phyloP scores from a whole-genome alignment of 169 alveolate genomes.

The Hepatocystis sp. region DNA sequence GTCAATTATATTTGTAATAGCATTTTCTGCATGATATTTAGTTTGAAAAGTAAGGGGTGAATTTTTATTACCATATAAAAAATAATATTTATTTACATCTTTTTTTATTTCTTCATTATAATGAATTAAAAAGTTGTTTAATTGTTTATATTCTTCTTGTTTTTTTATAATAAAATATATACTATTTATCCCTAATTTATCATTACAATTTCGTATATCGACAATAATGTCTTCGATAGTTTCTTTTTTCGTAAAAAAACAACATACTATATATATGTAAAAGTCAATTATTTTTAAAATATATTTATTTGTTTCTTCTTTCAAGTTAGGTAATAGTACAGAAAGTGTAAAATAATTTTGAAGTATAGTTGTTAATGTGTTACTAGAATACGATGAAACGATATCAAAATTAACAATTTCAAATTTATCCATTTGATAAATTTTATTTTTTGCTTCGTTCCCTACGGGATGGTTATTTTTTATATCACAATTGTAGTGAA shows the following conservation, averaged over 20 bases:
- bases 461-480: background rate
- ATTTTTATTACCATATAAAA: conserved; percentile 18
- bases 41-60: background rate
- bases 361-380: conserved; percentile 14
- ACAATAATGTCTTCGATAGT: conserved; percentile 52
- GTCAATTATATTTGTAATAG: conserved; percentile 9
- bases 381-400: conserved; percentile 40
- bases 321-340: conserved; percentile 31
- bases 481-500: too few species aligned
- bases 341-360: conserved; percentile 38
- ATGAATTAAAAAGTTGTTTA: conserved; percentile 22
- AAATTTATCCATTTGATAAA: conserved; percentile 3
- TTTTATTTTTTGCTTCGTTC: conserved; percentile 6
- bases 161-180: conserved; percentile 57
- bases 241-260: conserved; percentile 35
- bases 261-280: conserved; percentile 56
- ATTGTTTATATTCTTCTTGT: conserved; percentile 43
- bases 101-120: conserved; percentile 45
- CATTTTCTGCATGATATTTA: conserved; percentile 18
- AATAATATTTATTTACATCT: conserved; percentile 1
- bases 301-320: conserved; percentile 43
- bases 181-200: conserved; percentile 30
- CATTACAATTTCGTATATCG: conserved; percentile 17
- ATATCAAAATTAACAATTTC: conserved; percentile 62
- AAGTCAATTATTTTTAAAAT: conserved; percentile 63